phyloP scores from a whole-genome alignment of 2,329 filamentous ascomycete species.

The Colletotrichum cuscutae region DNA sequence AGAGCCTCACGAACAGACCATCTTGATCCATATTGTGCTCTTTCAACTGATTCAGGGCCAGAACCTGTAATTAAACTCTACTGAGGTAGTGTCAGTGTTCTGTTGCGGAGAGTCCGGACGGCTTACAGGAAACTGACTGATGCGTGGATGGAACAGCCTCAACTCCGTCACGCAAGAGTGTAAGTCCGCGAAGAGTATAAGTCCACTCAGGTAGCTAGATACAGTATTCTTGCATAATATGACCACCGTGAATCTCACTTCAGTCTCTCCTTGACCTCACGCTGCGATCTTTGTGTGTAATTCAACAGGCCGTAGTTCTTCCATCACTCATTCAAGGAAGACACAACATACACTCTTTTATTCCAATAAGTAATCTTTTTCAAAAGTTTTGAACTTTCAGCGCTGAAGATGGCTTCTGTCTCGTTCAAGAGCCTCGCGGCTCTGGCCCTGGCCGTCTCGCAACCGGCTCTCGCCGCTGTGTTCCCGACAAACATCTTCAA shows the following conservation, averaged over 20 bases:
- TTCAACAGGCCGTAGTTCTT: not conserved
- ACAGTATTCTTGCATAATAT: not conserved
- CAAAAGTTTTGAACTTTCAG: not conserved
- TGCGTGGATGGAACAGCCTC: not conserved
- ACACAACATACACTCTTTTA: not conserved
- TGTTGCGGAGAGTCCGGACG: not conserved
- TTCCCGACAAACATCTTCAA: not conserved
- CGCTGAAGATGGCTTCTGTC: not conserved
- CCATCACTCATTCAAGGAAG: not conserved
- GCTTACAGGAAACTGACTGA: not conserved
- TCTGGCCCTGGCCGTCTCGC: conserved; percentile 5
- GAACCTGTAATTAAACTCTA: not conserved
- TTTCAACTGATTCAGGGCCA: not conserved
- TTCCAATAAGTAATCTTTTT: not conserved
- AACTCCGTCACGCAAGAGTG: not conserved
- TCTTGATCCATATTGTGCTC: not conserved
- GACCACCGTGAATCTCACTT: not conserved
- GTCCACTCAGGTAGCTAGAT: not conserved
- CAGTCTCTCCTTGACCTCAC: not conserved
- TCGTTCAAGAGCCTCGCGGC: not conserved
- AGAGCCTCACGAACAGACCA: too few relatives aligned
- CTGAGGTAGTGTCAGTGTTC: not conserved
- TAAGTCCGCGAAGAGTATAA: not conserved
- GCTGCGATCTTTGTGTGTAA: not conserved
- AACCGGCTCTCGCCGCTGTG: not conserved